phyloP scores from a whole-genome alignment of 495 filamentous ascomycete genomes.

The Aspergillus hancockii region DNA sequence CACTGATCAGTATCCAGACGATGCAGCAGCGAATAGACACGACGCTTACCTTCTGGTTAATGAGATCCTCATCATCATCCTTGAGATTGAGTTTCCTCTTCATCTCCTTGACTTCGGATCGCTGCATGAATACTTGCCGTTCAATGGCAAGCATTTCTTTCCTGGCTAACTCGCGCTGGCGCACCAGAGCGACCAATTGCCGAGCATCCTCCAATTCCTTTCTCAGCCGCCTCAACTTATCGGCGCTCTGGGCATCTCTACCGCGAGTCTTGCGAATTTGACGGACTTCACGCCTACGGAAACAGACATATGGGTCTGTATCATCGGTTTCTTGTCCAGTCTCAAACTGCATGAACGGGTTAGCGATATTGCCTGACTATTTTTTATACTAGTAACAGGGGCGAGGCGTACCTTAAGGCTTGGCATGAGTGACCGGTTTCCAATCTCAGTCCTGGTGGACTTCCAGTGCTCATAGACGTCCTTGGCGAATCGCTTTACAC shows the following conservation, averaged over 20 bases:
- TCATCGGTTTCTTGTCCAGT: slow-evolving; percentile 91
- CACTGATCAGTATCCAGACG: slow-evolving; percentile 41
- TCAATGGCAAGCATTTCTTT: slow-evolving; percentile 75
- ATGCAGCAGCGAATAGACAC: slow-evolving; percentile 1
- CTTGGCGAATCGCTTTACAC: slow-evolving; percentile 72
- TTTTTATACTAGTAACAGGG: neutral
- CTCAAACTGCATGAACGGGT: slow-evolving; percentile 64
- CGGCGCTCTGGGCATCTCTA: slow-evolving; percentile 87
- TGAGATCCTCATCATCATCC: slow-evolving; percentile 89
- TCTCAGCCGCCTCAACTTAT: slow-evolving; percentile 89
- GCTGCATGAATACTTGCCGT: slow-evolving; percentile 74
- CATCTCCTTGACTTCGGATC: slow-evolving; percentile 75
- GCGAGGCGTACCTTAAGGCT: slow-evolving; percentile 63
- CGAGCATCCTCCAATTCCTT: slow-evolving; percentile 90
- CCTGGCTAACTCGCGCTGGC: slow-evolving; percentile 75
- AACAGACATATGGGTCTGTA: slow-evolving; percentile 96
- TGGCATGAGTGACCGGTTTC: slow-evolving; percentile 69
- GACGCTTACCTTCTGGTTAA: slow-evolving; percentile 81
- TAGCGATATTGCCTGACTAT: slow-evolving; percentile 19
- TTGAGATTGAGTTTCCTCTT: slow-evolving; percentile 89
- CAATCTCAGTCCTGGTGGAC: slow-evolving; percentile 59
- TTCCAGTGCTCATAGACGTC: slow-evolving; percentile 93
- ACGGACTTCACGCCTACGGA: slow-evolving; percentile 91
- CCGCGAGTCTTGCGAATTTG: slow-evolving; percentile 93
- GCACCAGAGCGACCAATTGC: slow-evolving; percentile 72